These are phyloP conservation scores for Aspergillus heteromorphus DNA, from an alignment of 495 filamentous ascomycete species.

Conservation along the genomic window DNA sequence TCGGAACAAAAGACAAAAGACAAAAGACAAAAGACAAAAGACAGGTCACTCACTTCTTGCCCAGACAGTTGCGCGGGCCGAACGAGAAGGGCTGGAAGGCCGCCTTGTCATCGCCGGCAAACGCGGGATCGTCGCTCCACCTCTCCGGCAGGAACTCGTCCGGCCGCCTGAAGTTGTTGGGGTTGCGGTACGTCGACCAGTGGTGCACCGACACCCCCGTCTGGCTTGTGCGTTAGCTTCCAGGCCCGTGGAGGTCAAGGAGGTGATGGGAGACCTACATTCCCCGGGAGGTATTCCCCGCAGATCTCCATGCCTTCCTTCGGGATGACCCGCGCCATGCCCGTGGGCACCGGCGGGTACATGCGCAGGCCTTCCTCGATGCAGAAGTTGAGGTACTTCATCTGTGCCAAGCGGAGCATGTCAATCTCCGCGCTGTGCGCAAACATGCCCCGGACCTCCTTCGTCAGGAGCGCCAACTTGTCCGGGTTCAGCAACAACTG, in stretches of 20 bases:
- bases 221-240: neutral
- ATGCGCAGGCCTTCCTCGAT: slow-evolving; percentile 50
- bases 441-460: slow-evolving; percentile 45
- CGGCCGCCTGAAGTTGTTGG: slow-evolving; percentile 34
- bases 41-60: slow-evolving; percentile 26
- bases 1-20: neutral
- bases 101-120: slow-evolving; percentile 14
- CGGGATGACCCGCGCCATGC: slow-evolving; percentile 36
- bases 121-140: slow-evolving; percentile 32
- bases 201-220: slow-evolving; percentile 11
- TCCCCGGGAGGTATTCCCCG: slow-evolving; percentile 34
- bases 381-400: slow-evolving; percentile 47
- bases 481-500: slow-evolving; percentile 41
- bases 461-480: slow-evolving; percentile 32
- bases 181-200: slow-evolving; percentile 33
- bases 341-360: slow-evolving; percentile 47
- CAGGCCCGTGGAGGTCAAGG: neutral
- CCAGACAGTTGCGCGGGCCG: slow-evolving; percentile 37
- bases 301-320: slow-evolving; percentile 35
- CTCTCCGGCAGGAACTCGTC: slow-evolving; percentile 42
- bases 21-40: too few species aligned
- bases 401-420: slow-evolving; percentile 28
- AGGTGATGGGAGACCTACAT: slow-evolving; percentile 1
- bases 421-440: slow-evolving; percentile 45
- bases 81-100: slow-evolving; percentile 36